Evolutionary conservation across 2,329 filamentous ascomycete species (phyloP).

Genomic region (Didymosphaeria variabile): DNA sequence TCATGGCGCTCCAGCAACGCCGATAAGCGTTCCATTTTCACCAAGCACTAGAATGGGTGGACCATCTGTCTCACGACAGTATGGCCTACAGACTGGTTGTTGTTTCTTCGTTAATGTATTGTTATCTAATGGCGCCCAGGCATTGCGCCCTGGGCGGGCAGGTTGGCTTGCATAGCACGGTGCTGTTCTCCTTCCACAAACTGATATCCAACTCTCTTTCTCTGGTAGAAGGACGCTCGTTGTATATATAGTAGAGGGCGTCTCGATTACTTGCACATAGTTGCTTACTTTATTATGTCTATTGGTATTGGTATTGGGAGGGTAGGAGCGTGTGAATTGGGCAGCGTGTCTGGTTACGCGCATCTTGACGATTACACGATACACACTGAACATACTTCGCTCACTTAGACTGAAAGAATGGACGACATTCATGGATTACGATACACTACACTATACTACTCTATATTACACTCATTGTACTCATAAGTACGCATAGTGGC

Average conservation of each 20-base stretch:
- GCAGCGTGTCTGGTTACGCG: conserved; percentile 33
- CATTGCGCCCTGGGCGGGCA: not conserved
- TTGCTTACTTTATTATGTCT: conserved; percentile 14
- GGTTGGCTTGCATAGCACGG: conserved; percentile 21
- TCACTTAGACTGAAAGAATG: conserved; percentile 24
- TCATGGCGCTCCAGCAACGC: conserved; percentile 46
- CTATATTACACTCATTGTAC: conserved; percentile 17
- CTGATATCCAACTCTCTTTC: conserved; percentile 11
- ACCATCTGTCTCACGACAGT: conserved; percentile 20
- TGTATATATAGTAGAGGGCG: conserved; percentile 41
- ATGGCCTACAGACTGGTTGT: conserved; percentile 18
- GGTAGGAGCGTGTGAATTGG: not conserved
- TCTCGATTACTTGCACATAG: conserved; percentile 27
- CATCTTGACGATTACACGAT: conserved; percentile 22
- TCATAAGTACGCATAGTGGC: conserved; percentile 14
- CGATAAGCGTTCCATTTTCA: conserved; percentile 20
- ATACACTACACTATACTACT: conserved; percentile 6
- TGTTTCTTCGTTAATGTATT: conserved; percentile 15
- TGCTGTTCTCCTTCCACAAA: conserved; percentile 12
- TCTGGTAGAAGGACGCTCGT: conserved; percentile 41
- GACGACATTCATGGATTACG: conserved; percentile 11
- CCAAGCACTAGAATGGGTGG: conserved; percentile 7
- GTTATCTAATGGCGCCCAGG: not conserved
- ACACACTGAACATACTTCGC: conserved; percentile 20
- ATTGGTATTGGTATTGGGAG: conserved; percentile 17